phyloP scores from a whole-genome alignment of 352 stramenopile species.

The Pythium sukuiense region DNA sequence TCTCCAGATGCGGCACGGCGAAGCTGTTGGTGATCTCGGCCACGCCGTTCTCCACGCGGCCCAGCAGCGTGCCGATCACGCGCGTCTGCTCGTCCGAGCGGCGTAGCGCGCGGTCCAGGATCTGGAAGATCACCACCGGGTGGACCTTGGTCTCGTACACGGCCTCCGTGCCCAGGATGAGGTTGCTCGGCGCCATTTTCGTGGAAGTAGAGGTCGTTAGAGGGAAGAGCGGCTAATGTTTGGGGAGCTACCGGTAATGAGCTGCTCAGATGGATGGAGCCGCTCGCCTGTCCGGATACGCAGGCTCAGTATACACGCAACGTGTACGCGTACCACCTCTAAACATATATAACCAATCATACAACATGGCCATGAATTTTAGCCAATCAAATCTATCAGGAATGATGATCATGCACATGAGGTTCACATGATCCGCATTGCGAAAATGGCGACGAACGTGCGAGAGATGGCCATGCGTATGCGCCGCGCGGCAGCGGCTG shows the following conservation, averaged over 20 bases:
- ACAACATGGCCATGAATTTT: not conserved
- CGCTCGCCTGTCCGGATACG: conserved; percentile 24
- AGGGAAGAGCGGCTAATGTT: not conserved
- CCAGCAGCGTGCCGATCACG: conserved; percentile 97
- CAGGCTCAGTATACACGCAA: conserved; percentile 4
- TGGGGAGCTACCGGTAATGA: not conserved
- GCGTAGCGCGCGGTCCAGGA: conserved; percentile 96
- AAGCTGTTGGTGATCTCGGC: conserved; percentile 96
- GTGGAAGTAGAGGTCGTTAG: not conserved
- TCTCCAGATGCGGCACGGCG: conserved; percentile 96
- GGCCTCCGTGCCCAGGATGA: conserved; percentile 80
- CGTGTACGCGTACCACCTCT: not conserved
- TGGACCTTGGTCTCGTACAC: conserved; percentile 89
- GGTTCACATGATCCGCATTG: not conserved
- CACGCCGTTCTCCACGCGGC: conserved; percentile 82
- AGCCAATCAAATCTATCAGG: not conserved
- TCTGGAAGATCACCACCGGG: conserved; percentile 96
- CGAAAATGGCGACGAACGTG: conserved; percentile 13
- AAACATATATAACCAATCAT: conserved; percentile 30
- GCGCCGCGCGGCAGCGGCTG: conserved; percentile 12
- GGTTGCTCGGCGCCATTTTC: conserved; percentile 42
- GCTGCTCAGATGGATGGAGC: conserved; percentile 19
- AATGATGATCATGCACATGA: conserved; percentile 20
- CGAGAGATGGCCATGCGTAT: not conserved
- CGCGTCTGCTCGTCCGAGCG: conserved; percentile 91